Evolutionary conservation across 257 asterid species (phyloP).

Genomic region (Plantago ovata): DNA sequence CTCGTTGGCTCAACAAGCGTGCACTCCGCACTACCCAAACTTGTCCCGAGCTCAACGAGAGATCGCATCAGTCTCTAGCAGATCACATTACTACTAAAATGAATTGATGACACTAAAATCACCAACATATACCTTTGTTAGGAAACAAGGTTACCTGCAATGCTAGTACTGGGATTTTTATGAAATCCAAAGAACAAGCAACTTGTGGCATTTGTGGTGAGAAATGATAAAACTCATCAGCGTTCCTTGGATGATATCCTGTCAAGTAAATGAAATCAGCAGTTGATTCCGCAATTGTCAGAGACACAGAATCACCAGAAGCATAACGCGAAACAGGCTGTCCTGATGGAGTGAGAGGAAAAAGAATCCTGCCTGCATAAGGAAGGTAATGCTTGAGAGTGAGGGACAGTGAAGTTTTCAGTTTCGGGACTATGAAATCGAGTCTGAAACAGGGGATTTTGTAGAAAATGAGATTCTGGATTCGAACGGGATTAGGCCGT

Average conservation of each 20-base stretch:
- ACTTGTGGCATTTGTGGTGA: not conserved
- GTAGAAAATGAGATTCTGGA: not conserved
- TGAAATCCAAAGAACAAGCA: not conserved
- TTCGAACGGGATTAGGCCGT: not conserved
- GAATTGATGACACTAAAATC: too few relatives aligned
- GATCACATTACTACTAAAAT: too few relatives aligned
- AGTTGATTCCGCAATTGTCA: constrained; percentile 9
- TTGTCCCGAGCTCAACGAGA: too few relatives aligned
- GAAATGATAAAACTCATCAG: constrained; percentile 7
- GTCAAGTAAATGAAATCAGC: constrained; percentile 1
- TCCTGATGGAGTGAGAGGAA: not conserved
- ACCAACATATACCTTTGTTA: not conserved
- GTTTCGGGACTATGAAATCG: constrained; percentile 7
- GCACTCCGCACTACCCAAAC: too few relatives aligned
- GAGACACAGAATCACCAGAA: not conserved
- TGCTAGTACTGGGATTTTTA: not conserved
- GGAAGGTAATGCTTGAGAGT: constrained; percentile 3
- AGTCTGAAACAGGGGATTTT: not conserved
- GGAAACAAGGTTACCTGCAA: constrained; percentile 8
- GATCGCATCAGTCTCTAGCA: too few relatives aligned
- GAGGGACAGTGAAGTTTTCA: not conserved
- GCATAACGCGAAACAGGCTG: not conserved
- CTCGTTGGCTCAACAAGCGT: too few relatives aligned
- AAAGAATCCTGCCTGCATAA: not conserved
- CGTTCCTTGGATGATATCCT: not conserved